Conservation (phyloP, 345 rosid genomes). For the Eucalyptus rudis region DNA sequence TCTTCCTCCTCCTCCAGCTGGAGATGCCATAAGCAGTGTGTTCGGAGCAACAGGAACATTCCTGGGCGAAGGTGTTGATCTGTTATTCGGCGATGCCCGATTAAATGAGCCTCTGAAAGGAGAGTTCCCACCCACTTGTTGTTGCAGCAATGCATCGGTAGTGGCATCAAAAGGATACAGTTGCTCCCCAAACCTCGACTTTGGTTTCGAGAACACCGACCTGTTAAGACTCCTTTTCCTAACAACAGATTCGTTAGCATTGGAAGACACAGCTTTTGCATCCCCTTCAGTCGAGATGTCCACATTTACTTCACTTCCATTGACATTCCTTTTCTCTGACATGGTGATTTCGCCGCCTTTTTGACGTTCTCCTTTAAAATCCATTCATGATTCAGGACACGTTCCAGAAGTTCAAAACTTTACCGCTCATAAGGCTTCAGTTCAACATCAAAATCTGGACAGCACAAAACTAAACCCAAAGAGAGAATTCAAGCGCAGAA, state of each 20-base stretch:
- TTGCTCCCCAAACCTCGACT: conserved; percentile 73
- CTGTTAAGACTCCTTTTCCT: conserved; percentile 33
- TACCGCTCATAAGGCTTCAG: too few relatives aligned
- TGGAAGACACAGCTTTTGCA: background rate
- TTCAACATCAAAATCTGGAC: too few relatives aligned
- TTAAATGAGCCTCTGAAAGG: conserved; percentile 16
- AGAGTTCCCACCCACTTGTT: conserved; percentile 17
- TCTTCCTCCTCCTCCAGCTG: background rate
- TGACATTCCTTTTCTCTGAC: too few relatives aligned
- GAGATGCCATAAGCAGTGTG: background rate
- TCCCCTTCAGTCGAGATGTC: too few relatives aligned
- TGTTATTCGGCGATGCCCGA: conserved; percentile 37
- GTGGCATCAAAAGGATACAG: conserved; percentile 13
- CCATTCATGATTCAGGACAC: too few relatives aligned
- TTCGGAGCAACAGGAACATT: conserved; percentile 19
- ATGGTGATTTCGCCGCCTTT: too few relatives aligned
- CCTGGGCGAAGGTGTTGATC: conserved; percentile 7
- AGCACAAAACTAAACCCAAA: too few relatives aligned
- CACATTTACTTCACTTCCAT: too few relatives aligned
- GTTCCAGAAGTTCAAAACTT: too few relatives aligned
- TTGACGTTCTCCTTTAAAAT: too few relatives aligned
- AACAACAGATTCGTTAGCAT: conserved; percentile 14
- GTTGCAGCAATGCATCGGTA: conserved; percentile 5
- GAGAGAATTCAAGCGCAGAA: too few relatives aligned
- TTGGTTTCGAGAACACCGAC: conserved; percentile 51